Evolutionary conservation across 2,329 filamentous ascomycete genomes (phyloP), one percentile per base, ranked within the genome.

Genomic region (Colletotrichum orbiculare): DNA sequence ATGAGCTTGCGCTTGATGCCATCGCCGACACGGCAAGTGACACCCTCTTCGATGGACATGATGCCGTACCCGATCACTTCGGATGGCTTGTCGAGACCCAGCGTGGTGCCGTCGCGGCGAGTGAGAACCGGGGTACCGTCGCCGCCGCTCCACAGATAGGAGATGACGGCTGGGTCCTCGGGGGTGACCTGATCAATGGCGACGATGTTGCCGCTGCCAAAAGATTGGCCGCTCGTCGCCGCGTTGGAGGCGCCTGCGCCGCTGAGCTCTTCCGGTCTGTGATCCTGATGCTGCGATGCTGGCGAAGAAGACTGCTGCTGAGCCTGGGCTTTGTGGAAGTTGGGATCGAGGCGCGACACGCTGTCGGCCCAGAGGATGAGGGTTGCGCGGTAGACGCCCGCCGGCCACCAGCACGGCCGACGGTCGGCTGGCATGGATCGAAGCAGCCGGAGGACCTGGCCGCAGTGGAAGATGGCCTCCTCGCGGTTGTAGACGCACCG

Each of bases 361-460:
- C 87, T 86, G 69, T 90, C 86, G 2, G 84, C 81, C 88, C 88
- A 91, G 2, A 90, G 78, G 45, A 89, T 83, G 60, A 91, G 77
- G 4, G 83, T 83, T 2, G 84, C 89, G n/a, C 90, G 87, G 73
- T 92, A 92, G 45, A 92, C 79, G 3, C 89, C 89, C 2, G 83
- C 85, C n/a, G 87, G 80, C 89, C 89, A 92, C 90, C 90, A 93
- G 42, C 83, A 85, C 6, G 90, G 90, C 25, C 88, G 84, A 3
- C 85, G 81, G 53, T 87, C 84, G 37, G 79, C 77, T 2, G 86
- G 83, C 84, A 92, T 91, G 12, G 79, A 78, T 7, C 85, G 81
- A 43, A 91, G 76, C 10, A 91, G 80, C 4, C 87, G 83, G 47
- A 91, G 77, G 4, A 91, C 83, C 75, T 92, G 90, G 1, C 89